Percentiles rank a stretch among this genome's conserved stretches.
Evolutionary conservation across 2,329 filamentous ascomycete genomes (phyloP).

Genomic region (Fusarium nodosum): DNA sequence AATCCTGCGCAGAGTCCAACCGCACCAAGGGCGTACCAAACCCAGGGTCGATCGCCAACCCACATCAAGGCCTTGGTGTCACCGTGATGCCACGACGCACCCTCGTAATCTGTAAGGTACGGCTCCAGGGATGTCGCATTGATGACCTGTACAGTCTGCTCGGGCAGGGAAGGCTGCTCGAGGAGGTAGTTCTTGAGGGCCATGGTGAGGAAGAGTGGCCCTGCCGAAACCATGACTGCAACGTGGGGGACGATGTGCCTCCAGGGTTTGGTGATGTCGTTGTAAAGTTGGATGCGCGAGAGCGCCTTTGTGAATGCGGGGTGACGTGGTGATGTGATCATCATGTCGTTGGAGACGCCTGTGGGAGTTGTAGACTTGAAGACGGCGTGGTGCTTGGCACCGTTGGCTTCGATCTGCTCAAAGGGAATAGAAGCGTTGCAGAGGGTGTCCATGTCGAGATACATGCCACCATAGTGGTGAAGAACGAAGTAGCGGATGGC

Average conservation of each 20-base stretch:
- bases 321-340: slow-evolving; percentile 79
- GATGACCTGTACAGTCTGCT: slow-evolving; percentile 49
- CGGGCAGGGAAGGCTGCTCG: slow-evolving; percentile 56
- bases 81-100: slow-evolving; percentile 61
- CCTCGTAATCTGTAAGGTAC: slow-evolving; percentile 56
- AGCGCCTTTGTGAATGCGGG: slow-evolving; percentile 81
- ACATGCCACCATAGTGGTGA: slow-evolving; percentile 78
- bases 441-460: slow-evolving; percentile 69
- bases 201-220: slow-evolving; percentile 80
- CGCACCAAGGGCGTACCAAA: slow-evolving; percentile 51
- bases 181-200: slow-evolving; percentile 81
- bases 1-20: slow-evolving; percentile 44
- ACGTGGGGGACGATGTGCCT: slow-evolving; percentile 73
- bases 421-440: slow-evolving; percentile 51
- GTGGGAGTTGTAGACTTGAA: slow-evolving; percentile 73
- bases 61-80: slow-evolving; percentile 64
- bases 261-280: slow-evolving; percentile 74
- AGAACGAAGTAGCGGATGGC: slow-evolving; percentile 81
- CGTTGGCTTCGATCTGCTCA: slow-evolving; percentile 47
- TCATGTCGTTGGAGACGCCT: slow-evolving; percentile 84
- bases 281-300: slow-evolving; percentile 71
- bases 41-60: slow-evolving; percentile 57
- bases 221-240: slow-evolving; percentile 84
- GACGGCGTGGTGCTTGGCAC: slow-evolving; percentile 45
- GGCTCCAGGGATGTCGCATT: slow-evolving; percentile 45